These are phyloP conservation scores for Nannizziopsis arthrosporioides DNA, from an alignment of 2,329 filamentous ascomycete genomes.

Conservation along the genomic window DNA sequence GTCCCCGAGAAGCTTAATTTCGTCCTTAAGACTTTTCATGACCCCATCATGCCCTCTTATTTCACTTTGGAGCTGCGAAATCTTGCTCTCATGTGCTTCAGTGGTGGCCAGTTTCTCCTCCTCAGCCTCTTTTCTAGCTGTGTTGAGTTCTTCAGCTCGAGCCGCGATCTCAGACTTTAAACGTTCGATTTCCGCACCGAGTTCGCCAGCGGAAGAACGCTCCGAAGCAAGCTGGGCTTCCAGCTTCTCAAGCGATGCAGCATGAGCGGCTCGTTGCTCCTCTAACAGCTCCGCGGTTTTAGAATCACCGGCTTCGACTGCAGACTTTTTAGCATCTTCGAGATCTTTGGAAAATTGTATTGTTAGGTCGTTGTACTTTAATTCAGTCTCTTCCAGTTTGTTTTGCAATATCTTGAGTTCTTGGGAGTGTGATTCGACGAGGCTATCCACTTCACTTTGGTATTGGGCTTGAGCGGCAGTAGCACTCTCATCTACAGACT, in stretches of 20 bases:
- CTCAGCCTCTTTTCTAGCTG: constrained; percentile 19
- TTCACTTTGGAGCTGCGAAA: constrained; percentile 9
- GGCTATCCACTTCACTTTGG: constrained; percentile 13
- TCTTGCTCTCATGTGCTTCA: constrained; percentile 16
- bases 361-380: constrained; percentile 28
- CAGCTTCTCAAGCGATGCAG: constrained; percentile 20
- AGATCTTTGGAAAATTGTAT: constrained; percentile 29
- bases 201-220: constrained; percentile 7
- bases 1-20: constrained; percentile 26
- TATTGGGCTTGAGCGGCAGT: constrained; percentile 14
- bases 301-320: constrained; percentile 27
- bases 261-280: constrained; percentile 28
- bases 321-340: constrained; percentile 29
- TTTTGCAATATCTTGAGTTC: constrained; percentile 21
- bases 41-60: constrained; percentile 28
- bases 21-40: constrained; percentile 30
- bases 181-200: constrained; percentile 11
- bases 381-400: constrained; percentile 29
- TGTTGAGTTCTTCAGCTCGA: constrained; percentile 22
- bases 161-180: constrained; percentile 19
- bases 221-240: constrained; percentile 15
- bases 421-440: constrained; percentile 13
- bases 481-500: constrained; percentile 9
- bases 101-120: constrained; percentile 25
- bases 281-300: constrained; percentile 27